A percentile compares a stretch with the other conserved stretches of the same genome.
Conservation (phyloP, 495 filamentous ascomycete species). For the Alectoria sarmentosa region DNA sequence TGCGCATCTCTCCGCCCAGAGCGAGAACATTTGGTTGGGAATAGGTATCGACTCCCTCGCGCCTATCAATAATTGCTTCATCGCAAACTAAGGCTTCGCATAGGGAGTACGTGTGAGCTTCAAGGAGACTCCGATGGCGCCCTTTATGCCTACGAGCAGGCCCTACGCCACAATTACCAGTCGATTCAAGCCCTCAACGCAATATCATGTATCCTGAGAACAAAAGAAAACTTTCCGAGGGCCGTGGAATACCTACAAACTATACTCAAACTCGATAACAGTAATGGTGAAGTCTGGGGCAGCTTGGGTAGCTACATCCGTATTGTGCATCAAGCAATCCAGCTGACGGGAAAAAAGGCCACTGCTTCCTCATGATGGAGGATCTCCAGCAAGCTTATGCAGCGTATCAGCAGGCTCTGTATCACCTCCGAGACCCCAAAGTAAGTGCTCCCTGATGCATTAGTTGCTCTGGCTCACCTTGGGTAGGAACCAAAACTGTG, state of each 20-base stretch:
- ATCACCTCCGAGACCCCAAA: conserved; percentile 91
- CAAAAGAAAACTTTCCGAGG: conserved; percentile 87
- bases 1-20: conserved; percentile 57
- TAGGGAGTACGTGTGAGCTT: conserved; percentile 79
- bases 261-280: conserved; percentile 81
- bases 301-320: conserved; percentile 60
- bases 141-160: conserved; percentile 80
- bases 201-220: conserved; percentile 83
- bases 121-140: conserved; percentile 86
- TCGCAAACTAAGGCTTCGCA: conserved; percentile 19
- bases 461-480: conserved; percentile 10
- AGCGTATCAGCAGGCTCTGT: conserved; percentile 94
- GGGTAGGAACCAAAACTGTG: conserved; percentile 88
- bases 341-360: conserved; percentile 47
- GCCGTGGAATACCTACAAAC: conserved; percentile 89
- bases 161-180: conserved; percentile 77
- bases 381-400: conserved; percentile 95
- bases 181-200: conserved; percentile 92
- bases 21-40: conserved; percentile 89
- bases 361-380: conserved; percentile 99
- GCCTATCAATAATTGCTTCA: conserved; percentile 5
- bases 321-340: conserved; percentile 8
- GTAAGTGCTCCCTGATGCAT: conserved; percentile 40
- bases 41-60: conserved; percentile 56
- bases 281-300: conserved; percentile 94